Conservation (phyloP, 2,329 filamentous ascomycete genomes). For the Xylariaceae sp. region DNA sequence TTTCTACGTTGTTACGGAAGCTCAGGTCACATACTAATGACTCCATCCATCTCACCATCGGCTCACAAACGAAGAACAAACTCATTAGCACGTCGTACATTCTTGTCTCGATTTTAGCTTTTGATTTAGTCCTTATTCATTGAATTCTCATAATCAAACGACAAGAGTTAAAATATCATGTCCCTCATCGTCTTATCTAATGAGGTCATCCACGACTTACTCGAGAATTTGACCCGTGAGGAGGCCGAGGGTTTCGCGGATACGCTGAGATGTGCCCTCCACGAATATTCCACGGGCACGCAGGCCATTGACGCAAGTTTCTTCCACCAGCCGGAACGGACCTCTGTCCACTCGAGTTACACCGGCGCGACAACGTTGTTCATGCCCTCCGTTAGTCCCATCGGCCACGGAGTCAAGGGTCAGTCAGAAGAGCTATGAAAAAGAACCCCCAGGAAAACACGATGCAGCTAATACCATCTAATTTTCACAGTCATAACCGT, state of each 20-base stretch:
- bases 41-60: background rate
- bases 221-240: constrained; percentile 59
- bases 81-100: no score
- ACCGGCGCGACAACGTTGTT: constrained; percentile 70
- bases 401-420: constrained; percentile 74
- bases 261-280: constrained; percentile 58
- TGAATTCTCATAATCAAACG: background rate
- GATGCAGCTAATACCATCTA: constrained; percentile 9
- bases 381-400: constrained; percentile 73
- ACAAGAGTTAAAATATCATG: constrained; percentile 49
- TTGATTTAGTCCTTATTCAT: background rate
- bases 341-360: constrained; percentile 53
- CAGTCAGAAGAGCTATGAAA: constrained; percentile 16
- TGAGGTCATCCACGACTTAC: constrained; percentile 59
- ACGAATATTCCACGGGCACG: constrained; percentile 67
- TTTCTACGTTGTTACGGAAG: background rate
- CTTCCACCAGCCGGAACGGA: constrained; percentile 63
- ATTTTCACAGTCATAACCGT: constrained; percentile 66
- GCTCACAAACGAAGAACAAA: background rate
- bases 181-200: constrained; percentile 65
- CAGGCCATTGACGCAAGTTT: constrained; percentile 51
- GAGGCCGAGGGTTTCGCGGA: constrained; percentile 61
- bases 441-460: background rate
- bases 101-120: background rate
- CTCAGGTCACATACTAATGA: background rate